Evolutionary conservation across 306 rosid species (phyloP).

Genomic region (Prosopis cineraria): DNA sequence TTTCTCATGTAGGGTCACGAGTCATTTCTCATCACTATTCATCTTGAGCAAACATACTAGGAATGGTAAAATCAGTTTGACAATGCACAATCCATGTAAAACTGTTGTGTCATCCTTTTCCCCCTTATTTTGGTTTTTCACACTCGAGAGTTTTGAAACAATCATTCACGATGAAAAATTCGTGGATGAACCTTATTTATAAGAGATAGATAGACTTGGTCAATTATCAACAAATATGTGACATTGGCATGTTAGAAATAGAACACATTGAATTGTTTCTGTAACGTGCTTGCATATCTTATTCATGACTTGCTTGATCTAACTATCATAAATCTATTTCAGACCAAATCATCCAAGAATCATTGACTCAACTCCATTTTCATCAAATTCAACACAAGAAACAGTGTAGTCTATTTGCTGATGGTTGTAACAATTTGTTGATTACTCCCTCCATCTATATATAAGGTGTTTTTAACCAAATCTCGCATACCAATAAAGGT

Average conservation of each 20-base stretch:
- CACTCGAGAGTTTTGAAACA: background rate
- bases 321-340: background rate
- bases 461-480: no score
- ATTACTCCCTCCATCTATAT: no score
- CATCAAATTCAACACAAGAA: background rate
- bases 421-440: background rate
- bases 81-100: background rate
- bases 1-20: background rate
- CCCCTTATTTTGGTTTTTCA: background rate
- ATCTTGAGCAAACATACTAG: background rate
- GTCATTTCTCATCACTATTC: background rate
- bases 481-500: no score
- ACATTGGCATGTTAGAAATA: background rate
- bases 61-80: background rate
- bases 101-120: background rate
- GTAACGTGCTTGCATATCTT: no score
- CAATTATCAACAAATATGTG: no score
- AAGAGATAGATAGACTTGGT: background rate
- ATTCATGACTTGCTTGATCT: no score
- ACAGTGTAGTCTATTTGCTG: background rate
- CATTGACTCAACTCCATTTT: background rate
- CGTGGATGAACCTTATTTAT: background rate
- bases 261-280: background rate
- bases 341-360: background rate
- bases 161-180: background rate